phyloP scores from a whole-genome alignment of 495 filamentous ascomycete species.

The Penicillium simplicissimum region DNA sequence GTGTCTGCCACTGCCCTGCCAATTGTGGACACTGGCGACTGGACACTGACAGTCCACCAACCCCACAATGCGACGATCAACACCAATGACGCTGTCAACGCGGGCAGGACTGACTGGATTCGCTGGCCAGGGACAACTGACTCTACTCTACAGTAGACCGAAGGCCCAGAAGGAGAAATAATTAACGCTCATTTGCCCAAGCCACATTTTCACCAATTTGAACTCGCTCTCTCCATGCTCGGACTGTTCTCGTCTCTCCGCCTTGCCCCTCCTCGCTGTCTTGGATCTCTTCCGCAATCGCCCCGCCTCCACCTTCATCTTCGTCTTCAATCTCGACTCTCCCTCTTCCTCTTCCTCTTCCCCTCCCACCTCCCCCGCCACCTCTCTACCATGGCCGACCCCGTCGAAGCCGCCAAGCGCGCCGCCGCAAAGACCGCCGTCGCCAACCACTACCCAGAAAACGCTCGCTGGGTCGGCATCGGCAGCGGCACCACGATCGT shows the following conservation, averaged over 20 bases:
- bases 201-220: background rate
- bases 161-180: background rate
- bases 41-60: too few species aligned
- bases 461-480: conserved; percentile 80
- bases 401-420: conserved; percentile 80
- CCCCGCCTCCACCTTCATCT: conserved; percentile 9
- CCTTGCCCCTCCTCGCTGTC: conserved; percentile 19
- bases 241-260: conserved; percentile 14
- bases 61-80: too few species aligned
- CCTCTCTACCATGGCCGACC: conserved; percentile 40
- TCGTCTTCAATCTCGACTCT: background rate
- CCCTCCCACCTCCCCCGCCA: conserved; percentile 17
- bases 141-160: background rate
- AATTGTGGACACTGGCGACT: too few species aligned
- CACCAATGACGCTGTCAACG: too few species aligned
- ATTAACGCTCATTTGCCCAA: background rate
- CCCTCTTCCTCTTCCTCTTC: background rate
- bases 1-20: too few species aligned
- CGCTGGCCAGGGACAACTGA: background rate
- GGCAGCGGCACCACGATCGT: conserved; percentile 92
- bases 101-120: too few species aligned
- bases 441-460: conserved; percentile 72
- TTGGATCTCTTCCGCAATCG: conserved; percentile 11
- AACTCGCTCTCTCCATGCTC: conserved; percentile 13
- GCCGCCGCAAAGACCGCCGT: conserved; percentile 83